Conservation (phyloP, 2,329 filamentous ascomycete genomes). For the Onygenales sp. region DNA sequence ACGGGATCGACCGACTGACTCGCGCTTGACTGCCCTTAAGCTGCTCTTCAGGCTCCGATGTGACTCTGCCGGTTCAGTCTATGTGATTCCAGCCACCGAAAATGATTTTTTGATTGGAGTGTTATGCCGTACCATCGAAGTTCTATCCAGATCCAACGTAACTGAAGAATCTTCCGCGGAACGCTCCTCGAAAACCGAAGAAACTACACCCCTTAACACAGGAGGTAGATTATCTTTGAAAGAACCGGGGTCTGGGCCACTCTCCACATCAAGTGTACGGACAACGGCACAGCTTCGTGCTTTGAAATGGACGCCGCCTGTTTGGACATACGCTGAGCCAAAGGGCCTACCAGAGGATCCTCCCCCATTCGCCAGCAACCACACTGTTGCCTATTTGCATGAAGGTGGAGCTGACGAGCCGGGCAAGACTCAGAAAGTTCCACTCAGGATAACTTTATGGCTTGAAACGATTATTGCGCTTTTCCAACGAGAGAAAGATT, state of each 20-base stretch:
- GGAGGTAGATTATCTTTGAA: conserved; percentile 23
- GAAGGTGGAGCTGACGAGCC: conserved; percentile 21
- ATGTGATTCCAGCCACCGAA: conserved; percentile 60
- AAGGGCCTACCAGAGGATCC: conserved; percentile 47
- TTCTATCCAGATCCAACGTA: conserved; percentile 35
- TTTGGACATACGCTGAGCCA: conserved; percentile 50
- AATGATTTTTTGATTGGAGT: conserved; percentile 62
- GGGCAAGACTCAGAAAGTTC: conserved; percentile 23
- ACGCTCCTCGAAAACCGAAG: conserved; percentile 27
- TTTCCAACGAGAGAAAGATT: conserved; percentile 66
- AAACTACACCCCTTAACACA: conserved; percentile 16
- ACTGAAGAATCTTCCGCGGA: conserved; percentile 33
- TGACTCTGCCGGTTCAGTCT: conserved; percentile 69
- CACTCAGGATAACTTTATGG: conserved; percentile 58
- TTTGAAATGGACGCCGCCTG: conserved; percentile 31
- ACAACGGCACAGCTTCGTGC: conserved; percentile 24
- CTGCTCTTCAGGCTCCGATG: conserved; percentile 73
- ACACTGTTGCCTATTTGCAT: conserved; percentile 41
- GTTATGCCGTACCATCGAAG: conserved; percentile 55
- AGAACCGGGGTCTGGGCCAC: conserved; percentile 19
- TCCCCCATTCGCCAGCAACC: conserved; percentile 37
- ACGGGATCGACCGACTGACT: conserved; percentile 53
- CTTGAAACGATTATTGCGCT: conserved; percentile 67
- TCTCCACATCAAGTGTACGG: conserved; percentile 24
- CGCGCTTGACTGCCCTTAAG: conserved; percentile 65